Evolutionary conservation across 1,284 basidiomycete genomes (phyloP).

Genomic region (Sanghuangporus weigelae): DNA sequence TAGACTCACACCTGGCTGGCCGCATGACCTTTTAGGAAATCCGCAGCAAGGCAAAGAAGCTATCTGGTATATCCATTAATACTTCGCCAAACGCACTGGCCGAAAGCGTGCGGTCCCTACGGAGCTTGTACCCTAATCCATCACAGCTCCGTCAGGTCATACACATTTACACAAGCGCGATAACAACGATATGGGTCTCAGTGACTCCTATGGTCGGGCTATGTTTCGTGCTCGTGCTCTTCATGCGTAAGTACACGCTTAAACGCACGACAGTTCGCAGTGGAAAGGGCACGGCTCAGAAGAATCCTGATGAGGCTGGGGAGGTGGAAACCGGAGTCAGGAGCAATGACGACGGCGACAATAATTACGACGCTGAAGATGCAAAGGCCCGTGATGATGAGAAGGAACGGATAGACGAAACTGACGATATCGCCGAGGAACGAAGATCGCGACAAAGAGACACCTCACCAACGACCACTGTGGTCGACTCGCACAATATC

Average conservation of each 20-base stretch:
- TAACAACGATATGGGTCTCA: conserved; percentile 71
- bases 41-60: conserved; percentile 40
- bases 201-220: conserved; percentile 55
- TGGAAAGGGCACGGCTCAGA: conserved; percentile 24
- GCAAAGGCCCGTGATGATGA: not conserved
- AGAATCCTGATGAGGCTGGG: not conserved
- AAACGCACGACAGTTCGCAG: conserved; percentile 46
- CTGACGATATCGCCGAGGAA: not conserved
- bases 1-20: too few species aligned
- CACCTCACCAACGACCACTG: conserved; percentile 2
- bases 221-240: conserved; percentile 52
- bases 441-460: not conserved
- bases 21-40: conserved; percentile 35
- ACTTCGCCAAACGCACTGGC: conserved; percentile 51
- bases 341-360: not conserved
- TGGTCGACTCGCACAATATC: conserved; percentile 1
- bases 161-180: conserved; percentile 64
- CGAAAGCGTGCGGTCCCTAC: conserved; percentile 48
- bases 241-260: conserved; percentile 59
- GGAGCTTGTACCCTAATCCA: conserved; percentile 45
- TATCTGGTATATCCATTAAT: conserved; percentile 44
- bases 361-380: not conserved
- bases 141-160: conserved; percentile 46
- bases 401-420: not conserved
- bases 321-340: not conserved